Conservation (phyloP, 148 eudicot species). For the Suaeda aralocaspica region DNA sequence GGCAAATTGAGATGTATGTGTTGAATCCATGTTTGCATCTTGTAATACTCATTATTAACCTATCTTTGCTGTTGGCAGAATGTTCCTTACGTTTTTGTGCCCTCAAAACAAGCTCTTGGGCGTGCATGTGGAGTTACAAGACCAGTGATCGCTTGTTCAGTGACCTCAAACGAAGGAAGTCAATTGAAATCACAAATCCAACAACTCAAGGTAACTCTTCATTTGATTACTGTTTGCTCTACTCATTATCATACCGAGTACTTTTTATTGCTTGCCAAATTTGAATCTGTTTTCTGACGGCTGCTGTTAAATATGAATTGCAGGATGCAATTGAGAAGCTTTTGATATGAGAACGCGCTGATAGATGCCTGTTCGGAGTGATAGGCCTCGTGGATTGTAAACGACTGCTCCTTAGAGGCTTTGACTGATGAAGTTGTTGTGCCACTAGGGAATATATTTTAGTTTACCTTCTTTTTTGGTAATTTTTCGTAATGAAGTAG, state of each 20-base stretch:
- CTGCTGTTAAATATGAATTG: constrained; percentile 3
- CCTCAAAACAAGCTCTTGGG: constrained; percentile 93
- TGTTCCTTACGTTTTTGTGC: constrained; percentile 91
- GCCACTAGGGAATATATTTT: constrained; percentile 24
- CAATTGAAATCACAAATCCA: constrained; percentile 84
- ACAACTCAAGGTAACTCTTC: constrained; percentile 63
- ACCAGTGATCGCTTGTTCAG: constrained; percentile 91
- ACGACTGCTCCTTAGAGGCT: constrained; percentile 51
- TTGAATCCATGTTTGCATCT: too few species aligned
- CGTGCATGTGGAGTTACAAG: constrained; percentile 95
- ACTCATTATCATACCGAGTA: not conserved
- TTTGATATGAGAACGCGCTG: constrained; percentile 42
- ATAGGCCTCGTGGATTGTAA: constrained; percentile 60
- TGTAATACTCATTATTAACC: not conserved
- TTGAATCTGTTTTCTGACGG: not conserved
- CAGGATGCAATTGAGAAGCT: constrained; percentile 96
- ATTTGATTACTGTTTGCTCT: not conserved
- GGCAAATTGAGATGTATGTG: too few species aligned
- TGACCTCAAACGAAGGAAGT: constrained; percentile 92
- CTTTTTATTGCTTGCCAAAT: not conserved
- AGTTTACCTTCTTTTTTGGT: not conserved
- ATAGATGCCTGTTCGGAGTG: constrained; percentile 55
- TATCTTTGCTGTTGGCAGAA: constrained; percentile 43
- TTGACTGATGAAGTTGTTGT: constrained; percentile 61
- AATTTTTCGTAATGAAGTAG: not conserved